These are phyloP conservation scores for Solanum chiquidenum DNA, from an alignment of 257 asterid species.

Conservation along the genomic window DNA sequence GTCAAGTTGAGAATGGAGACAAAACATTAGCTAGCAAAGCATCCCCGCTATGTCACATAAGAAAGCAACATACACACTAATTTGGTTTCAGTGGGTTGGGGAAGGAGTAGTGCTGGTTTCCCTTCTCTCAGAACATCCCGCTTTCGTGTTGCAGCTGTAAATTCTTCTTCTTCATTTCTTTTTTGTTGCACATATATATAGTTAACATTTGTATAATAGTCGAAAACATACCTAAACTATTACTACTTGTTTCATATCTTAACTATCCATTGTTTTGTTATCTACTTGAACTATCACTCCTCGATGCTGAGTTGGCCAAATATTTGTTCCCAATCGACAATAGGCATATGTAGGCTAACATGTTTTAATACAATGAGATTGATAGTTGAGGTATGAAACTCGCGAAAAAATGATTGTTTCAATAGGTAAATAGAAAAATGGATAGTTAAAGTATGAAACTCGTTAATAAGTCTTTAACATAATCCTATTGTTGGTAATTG, in stretches of 20 bases:
- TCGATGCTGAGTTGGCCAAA: neutral
- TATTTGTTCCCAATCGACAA: neutral
- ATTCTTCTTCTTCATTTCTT: neutral
- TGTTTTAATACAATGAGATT: neutral
- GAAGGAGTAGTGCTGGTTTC: slow-evolving; percentile 12
- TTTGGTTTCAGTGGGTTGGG: slow-evolving; percentile 28
- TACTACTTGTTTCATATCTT: no score
- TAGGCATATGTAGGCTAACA: neutral
- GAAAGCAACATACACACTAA: neutral
- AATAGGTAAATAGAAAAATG: neutral
- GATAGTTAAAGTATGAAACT: neutral
- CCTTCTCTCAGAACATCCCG: slow-evolving; percentile 30
- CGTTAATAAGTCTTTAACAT: neutral
- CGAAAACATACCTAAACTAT: neutral
- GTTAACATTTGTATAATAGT: neutral
- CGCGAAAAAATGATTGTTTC: neutral
- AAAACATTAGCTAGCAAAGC: neutral
- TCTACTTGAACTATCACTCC: neutral
- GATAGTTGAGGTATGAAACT: neutral
- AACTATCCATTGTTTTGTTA: no score
- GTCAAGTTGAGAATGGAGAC: neutral
- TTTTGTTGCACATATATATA: neutral
- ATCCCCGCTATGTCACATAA: neutral
- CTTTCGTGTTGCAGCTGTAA: slow-evolving; percentile 39
- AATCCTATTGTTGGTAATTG: neutral